Conservation (phyloP, 2,329 filamentous ascomycete genomes). For the Colletotrichum spaethianum region DNA sequence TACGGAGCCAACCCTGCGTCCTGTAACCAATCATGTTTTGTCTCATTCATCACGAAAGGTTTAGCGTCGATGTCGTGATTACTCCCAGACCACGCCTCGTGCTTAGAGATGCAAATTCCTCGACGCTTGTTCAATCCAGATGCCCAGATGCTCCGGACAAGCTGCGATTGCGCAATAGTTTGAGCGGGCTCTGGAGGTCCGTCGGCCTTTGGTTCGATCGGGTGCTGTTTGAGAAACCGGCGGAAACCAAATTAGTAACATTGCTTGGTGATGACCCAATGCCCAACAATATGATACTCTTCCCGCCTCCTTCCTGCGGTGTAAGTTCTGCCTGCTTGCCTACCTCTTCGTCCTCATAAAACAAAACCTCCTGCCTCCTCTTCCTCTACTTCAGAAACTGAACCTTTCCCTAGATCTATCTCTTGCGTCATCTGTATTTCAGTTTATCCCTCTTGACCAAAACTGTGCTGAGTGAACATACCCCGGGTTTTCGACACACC, state of each 20-base stretch:
- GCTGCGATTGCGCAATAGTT: conserved; percentile 55
- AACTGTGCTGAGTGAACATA: conserved; percentile 29
- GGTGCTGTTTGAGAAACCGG: conserved; percentile 9
- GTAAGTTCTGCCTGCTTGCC: conserved; percentile 31
- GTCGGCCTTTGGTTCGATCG: conserved; percentile 38
- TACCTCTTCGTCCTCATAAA: conserved; percentile 37
- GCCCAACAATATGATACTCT: conserved; percentile 29
- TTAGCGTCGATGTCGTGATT: conserved; percentile 69
- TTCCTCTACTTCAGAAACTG: background rate
- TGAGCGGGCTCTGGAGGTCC: conserved; percentile 23
- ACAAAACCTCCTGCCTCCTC: conserved; percentile 25
- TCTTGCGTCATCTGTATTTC: conserved; percentile 41
- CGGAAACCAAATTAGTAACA: conserved; percentile 42
- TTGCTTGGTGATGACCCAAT: conserved; percentile 41
- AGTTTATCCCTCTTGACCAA: conserved; percentile 27
- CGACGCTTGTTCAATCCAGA: conserved; percentile 33
- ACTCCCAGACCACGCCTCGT: conserved; percentile 49
- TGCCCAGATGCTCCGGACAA: conserved; percentile 30
- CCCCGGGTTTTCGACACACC: conserved; percentile 36
- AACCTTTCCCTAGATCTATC: conserved; percentile 22
- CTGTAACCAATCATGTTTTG: conserved; percentile 54
- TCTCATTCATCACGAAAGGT: conserved; percentile 59
- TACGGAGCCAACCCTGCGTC: conserved; percentile 34
- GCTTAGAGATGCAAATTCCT: conserved; percentile 36
- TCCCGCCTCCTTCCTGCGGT: conserved; percentile 37